Conservation (phyloP, 768 basidiomycete species). For the Lactarius deliciosus region DNA sequence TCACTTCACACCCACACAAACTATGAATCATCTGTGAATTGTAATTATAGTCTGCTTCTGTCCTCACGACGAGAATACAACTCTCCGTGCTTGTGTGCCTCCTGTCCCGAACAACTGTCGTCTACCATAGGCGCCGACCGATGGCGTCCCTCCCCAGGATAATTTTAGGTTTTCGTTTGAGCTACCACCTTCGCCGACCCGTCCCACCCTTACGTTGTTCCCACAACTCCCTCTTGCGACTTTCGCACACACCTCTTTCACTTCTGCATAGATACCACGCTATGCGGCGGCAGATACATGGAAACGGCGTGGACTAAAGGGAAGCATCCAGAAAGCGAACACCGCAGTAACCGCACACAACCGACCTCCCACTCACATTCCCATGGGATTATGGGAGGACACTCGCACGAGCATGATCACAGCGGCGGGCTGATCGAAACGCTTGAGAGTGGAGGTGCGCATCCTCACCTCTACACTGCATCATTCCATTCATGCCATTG, state of each 20-base stretch:
- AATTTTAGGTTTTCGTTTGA: not conserved
- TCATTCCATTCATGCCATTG: conserved; percentile 1
- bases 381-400: conserved; percentile 28
- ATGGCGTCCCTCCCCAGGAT: conserved; percentile 10
- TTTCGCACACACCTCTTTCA: not conserved
- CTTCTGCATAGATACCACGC: conserved; percentile 2
- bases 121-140: conserved; percentile 3
- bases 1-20: not conserved
- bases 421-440: conserved; percentile 25
- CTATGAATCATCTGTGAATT: not conserved
- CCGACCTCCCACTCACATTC: conserved; percentile 20
- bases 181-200: not conserved
- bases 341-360: not conserved
- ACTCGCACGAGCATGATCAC: conserved; percentile 24
- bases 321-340: conserved; percentile 6
- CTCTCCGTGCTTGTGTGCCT: not conserved
- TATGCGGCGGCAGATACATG: conserved; percentile 18
- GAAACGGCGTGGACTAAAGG: conserved; percentile 12
- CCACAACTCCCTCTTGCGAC: not conserved
- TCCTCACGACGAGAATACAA: not conserved
- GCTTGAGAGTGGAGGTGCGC: conserved; percentile 27
- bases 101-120: not conserved
- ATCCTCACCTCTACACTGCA: not conserved
- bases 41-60: not conserved
- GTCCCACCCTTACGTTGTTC: not conserved